Base-by-base conservation (phyloP, 805 yeast genomes). In the Monosporozyma unispora region DNA sequence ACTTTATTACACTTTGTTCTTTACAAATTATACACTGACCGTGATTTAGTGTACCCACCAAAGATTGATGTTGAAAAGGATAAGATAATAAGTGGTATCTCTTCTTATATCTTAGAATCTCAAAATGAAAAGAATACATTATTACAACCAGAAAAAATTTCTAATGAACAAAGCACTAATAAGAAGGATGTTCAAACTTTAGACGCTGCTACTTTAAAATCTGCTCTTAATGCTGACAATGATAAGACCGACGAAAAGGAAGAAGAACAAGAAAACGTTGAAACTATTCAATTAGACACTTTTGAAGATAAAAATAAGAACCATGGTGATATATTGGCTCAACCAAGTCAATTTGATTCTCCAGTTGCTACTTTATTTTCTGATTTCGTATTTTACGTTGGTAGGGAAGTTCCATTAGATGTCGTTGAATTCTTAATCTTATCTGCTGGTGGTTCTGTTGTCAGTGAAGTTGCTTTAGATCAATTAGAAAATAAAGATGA, bases 341-440 rank as follows among this genome's bases (percentile, higher is more conserved):
- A 90, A 70, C 98, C 89, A 52, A 69, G 75, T 14, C 70, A 76
- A 58, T 72, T 63, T 51, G 78, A 76, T 19, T 78, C 84, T 45
- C 77, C 83, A 44, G 70, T 78, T n/a, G 76, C 87, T 11, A 72
- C 75, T 35, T 70, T 93, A 46, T 87, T 91, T 62, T 73, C 83
- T 42, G 77, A 79, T 49, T 85, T 89, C 65, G 78, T 84, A 4
- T 91, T 93, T 68, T 93, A 71, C 64, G 79, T 93, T 50, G 96
- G 97, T 48, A 85, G 99, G 69, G 99, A 93, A 72, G 98, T 93
- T 39, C 87, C 98, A 23, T 73, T 90, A 54, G 98, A 93, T 59
- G 79, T 89, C 56, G 72, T 91, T 56, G 98, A 93, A 71, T 87
- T 93, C 65, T 76, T 89, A 55, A 81, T 90, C 51, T 72, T 89